Conservation (phyloP, 495 filamentous ascomycete species). For the Talaromyces adpressus region DNA sequence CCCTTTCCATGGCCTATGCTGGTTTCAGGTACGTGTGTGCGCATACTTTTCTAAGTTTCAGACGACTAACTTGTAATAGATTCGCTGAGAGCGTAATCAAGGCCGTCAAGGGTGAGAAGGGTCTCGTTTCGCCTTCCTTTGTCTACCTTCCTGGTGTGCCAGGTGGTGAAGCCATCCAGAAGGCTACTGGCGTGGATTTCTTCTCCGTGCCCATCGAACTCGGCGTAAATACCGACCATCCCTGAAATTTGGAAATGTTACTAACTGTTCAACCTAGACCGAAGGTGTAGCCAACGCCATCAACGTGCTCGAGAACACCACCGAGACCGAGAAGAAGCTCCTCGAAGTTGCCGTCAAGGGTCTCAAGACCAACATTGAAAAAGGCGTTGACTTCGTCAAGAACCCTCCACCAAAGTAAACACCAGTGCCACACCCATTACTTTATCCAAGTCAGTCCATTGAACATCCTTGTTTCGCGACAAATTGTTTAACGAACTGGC, state of each 20-base stretch:
- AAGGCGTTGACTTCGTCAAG: conserved; percentile 85
- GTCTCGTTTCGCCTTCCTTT: conserved; percentile 88
- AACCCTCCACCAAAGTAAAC: conserved; percentile 72
- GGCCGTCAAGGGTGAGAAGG: conserved; percentile 79
- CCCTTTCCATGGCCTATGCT: conserved; percentile 95
- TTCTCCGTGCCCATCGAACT: conserved; percentile 95
- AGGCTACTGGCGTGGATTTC: conserved; percentile 80
- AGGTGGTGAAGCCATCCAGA: conserved; percentile 76
- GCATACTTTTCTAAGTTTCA: not conserved
- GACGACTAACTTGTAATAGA: conserved; percentile 24
- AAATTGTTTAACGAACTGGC: conserved; percentile 1
- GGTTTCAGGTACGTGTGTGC: conserved; percentile 65
- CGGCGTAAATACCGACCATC: conserved; percentile 58
- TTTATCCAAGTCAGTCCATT: not conserved
- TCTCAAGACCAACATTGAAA: conserved; percentile 85
- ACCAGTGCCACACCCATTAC: not conserved
- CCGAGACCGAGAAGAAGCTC: conserved; percentile 78
- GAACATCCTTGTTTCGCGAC: conserved; percentile 5
- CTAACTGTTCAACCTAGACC: conserved; percentile 43
- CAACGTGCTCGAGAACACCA: conserved; percentile 67
- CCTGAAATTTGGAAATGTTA: conserved; percentile 8
- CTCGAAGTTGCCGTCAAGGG: conserved; percentile 66
- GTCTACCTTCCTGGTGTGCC: conserved; percentile 87
- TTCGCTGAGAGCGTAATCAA: conserved; percentile 91
- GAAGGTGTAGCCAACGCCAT: conserved; percentile 74